Evolutionary conservation across 176 grass and related monocot genomes (phyloP).

Genomic region (Melocanna baccifera): DNA sequence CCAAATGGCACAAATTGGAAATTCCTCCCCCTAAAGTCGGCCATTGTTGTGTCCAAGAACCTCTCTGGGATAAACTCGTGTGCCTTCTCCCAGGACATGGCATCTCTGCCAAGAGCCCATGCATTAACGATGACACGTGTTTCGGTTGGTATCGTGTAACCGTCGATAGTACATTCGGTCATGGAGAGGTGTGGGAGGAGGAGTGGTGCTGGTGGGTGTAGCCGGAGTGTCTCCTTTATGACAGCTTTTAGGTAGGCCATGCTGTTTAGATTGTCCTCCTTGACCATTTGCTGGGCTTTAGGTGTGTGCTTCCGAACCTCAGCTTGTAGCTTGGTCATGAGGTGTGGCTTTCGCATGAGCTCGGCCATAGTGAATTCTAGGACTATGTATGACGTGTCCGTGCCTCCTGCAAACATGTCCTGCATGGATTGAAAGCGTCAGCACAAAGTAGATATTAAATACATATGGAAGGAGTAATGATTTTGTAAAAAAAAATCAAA

Average conservation of each 20-base stretch:
- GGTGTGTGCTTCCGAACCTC: no score
- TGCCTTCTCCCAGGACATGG: neutral
- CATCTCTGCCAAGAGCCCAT: conserved; percentile 37
- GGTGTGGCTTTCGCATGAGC: conserved; percentile 6
- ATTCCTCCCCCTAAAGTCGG: no score
- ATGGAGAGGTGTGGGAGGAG: conserved; percentile 35
- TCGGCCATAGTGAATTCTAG: conserved; percentile 44
- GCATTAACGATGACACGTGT: conserved; percentile 36
- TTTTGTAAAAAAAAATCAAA: neutral
- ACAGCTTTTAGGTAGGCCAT: no score
- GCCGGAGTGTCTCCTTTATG: neutral
- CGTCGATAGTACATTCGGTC: neutral
- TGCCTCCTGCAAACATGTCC: conserved; percentile 47
- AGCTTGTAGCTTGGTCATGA: no score
- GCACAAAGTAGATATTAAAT: neutral
- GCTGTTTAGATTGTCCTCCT: no score
- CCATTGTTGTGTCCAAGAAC: no score
- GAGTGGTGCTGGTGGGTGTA: conserved; percentile 26
- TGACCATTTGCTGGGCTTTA: no score
- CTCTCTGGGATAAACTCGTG: no score
- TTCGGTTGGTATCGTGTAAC: conserved; percentile 28
- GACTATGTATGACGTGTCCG: conserved; percentile 25
- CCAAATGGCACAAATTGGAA: no score
- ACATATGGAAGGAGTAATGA: no score
- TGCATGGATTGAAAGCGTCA: neutral